Evolutionary conservation across 345 rosid genomes (phyloP).

Genomic region (Corchorus capsularis): DNA sequence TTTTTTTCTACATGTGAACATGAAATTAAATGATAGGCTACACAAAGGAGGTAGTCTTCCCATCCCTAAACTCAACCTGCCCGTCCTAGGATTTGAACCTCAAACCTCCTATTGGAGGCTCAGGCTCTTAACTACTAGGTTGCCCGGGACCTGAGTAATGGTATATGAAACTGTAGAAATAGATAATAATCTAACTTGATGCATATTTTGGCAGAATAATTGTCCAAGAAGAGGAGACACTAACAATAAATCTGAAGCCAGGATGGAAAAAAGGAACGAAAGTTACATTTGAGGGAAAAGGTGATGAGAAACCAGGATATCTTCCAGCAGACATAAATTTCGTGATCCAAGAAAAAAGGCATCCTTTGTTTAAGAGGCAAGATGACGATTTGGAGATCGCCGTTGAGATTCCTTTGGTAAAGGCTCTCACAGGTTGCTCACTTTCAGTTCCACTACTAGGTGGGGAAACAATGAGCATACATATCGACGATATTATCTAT

Average conservation of each 20-base stretch:
- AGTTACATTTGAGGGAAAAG: slow-evolving; percentile 85
- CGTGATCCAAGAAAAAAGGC: slow-evolving; percentile 60
- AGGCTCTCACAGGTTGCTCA: slow-evolving; percentile 78
- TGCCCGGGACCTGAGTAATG: too few species aligned
- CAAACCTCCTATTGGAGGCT: too few species aligned
- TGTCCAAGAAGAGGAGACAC: slow-evolving; percentile 59
- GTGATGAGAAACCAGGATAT: slow-evolving; percentile 77
- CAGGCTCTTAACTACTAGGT: too few species aligned
- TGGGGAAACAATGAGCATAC: slow-evolving; percentile 54
- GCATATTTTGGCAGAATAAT: slow-evolving; percentile 46
- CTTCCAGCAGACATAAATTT: slow-evolving; percentile 67
- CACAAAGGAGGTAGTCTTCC: too few species aligned
- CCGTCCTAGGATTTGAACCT: too few species aligned
- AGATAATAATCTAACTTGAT: neutral
- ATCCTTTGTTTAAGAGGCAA: slow-evolving; percentile 58
- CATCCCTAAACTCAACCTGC: too few species aligned
- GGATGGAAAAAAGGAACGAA: slow-evolving; percentile 94
- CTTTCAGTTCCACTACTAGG: slow-evolving; percentile 69
- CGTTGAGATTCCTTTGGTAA: slow-evolving; percentile 68
- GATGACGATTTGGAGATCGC: slow-evolving; percentile 70
- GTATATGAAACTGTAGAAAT: too few species aligned
- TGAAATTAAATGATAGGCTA: too few species aligned
- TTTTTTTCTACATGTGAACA: too few species aligned
- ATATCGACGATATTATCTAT: slow-evolving; percentile 54
- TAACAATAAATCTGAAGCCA: slow-evolving; percentile 67